Evolutionary conservation across 1,139 yeast species (phyloP), one percentile per base, ranked within the genome.

Genomic region (Yarrowia galli): DNA sequence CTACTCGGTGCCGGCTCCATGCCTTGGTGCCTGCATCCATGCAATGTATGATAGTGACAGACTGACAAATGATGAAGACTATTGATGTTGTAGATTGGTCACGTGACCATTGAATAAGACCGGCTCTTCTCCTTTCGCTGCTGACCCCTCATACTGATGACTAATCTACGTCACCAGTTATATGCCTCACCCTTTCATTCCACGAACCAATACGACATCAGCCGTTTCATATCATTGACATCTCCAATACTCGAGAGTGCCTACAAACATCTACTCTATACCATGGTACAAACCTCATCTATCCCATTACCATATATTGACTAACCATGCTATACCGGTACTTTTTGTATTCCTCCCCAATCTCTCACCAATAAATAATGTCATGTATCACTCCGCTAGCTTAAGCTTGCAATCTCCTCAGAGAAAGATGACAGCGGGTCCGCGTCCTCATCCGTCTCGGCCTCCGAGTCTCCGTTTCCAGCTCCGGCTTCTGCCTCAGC

Each of bases 361-460:
- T 18, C 10, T 45, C 32, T 46, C 51, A 9, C 51, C 48, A 56
- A 56, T 56, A 56, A 56, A 56, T 56, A 56, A 56, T 13, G 45
- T 16, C 43, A 15, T 22, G 23, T 3, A 35, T 35, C 42, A 5
- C 18, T 13, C 3, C 28, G 20, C 40, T 28, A 56, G 23, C 63
- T 56, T 25, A 56, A 18, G 25, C 38, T 18, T 16, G 63, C 48
- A 42, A 56, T 56, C 49, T 56, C 40, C 48, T 56, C 63, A 13
- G 63, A 56, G 23, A 56, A 56, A 15, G 63, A 56, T 38, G 63
- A 42, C 28, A 56, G 15, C 20, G 63, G 63, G 36, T 60, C 65
- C 7, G 54, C 54, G 36, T 61, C 66, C 13, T 61, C 66, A 28
- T 61, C 66, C 15, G 66, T 61, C 20, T 61, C 66, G 13, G 66